Evolutionary conservation across 2,329 filamentous ascomycete species (phyloP).

Genomic region (Clonostachys sp.): DNA sequence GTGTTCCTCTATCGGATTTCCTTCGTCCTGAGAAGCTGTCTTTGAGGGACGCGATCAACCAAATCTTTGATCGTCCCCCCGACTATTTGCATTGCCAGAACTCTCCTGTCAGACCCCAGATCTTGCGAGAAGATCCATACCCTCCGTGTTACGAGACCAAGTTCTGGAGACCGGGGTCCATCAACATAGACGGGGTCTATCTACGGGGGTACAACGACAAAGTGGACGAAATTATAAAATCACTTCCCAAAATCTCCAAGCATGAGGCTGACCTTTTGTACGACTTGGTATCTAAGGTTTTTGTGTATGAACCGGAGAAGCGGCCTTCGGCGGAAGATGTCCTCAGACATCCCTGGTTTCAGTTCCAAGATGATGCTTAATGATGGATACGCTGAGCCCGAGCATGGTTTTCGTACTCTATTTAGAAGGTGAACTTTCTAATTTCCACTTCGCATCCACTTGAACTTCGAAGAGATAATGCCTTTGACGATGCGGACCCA

Average conservation of each 20-base stretch:
- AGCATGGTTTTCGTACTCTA: no score
- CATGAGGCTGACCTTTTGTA: slow-evolving; percentile 4
- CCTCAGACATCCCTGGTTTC: slow-evolving; percentile 6
- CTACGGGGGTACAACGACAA: slow-evolving; percentile 4
- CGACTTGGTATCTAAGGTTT: slow-evolving; percentile 5
- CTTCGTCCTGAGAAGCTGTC: no score
- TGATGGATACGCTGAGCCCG: no score
- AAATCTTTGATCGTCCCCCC: background rate
- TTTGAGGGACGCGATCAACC: no score
- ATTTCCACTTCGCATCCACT: no score
- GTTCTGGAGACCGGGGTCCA: slow-evolving; percentile 5
- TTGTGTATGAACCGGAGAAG: slow-evolving; percentile 6
- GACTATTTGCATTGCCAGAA: background rate
- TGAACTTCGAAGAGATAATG: no score
- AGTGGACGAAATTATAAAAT: slow-evolving; percentile 3
- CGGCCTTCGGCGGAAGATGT: slow-evolving; percentile 2
- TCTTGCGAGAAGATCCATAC: background rate
- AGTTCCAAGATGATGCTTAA: background rate
- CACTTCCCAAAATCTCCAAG: slow-evolving; percentile 3
- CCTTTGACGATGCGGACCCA: no score
- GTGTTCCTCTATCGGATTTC: background rate
- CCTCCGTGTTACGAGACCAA: slow-evolving; percentile 2
- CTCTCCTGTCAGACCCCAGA: no score
- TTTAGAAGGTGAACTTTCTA: no score
- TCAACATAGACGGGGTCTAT: slow-evolving; percentile 2